Percentiles rank a stretch among this genome's conserved stretches.
Conservation (phyloP, 169 alveolate genomes). For the Cryptosporidium sp. region DNA sequence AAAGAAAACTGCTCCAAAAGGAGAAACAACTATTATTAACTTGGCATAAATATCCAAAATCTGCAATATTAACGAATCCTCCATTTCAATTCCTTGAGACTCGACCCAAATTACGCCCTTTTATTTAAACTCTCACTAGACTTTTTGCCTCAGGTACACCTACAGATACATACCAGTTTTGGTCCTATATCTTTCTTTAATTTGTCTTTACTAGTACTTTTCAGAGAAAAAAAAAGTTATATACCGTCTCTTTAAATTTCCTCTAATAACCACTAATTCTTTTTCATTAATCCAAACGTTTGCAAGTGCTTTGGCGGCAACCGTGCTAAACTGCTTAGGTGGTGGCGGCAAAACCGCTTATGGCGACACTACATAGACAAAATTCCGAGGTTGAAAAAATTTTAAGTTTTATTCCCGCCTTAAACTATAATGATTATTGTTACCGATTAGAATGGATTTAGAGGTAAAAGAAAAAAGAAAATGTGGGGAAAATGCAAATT, state of each 20-base stretch:
- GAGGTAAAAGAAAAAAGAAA: too few species aligned
- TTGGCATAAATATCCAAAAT: conserved; percentile 67
- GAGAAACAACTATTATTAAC: conserved; percentile 49
- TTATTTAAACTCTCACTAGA: background rate
- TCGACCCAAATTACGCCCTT: background rate
- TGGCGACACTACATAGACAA: conserved; percentile 25
- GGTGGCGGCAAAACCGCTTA: conserved; percentile 12
- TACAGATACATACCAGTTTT: background rate
- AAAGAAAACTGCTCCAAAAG: conserved; percentile 61
- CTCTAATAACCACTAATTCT: conserved; percentile 17
- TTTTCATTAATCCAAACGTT: background rate
- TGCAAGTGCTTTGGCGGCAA: conserved; percentile 22
- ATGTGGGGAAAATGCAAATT: background rate
- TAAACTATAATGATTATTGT: background rate
- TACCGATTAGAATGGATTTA: background rate
- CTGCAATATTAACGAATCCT: conserved; percentile 55
- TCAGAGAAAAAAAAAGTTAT: background rate
- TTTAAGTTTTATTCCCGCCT: background rate
- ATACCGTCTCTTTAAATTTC: background rate
- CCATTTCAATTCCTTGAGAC: conserved; percentile 30
- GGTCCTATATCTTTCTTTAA: background rate
- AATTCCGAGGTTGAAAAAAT: conserved; percentile 21
- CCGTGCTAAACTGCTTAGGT: conserved; percentile 13
- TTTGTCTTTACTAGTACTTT: background rate
- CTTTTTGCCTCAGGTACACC: conserved; percentile 2